Evolutionary conservation across 495 filamentous ascomycete genomes (phyloP).

Genomic region (Astrocystis sublimbata): DNA sequence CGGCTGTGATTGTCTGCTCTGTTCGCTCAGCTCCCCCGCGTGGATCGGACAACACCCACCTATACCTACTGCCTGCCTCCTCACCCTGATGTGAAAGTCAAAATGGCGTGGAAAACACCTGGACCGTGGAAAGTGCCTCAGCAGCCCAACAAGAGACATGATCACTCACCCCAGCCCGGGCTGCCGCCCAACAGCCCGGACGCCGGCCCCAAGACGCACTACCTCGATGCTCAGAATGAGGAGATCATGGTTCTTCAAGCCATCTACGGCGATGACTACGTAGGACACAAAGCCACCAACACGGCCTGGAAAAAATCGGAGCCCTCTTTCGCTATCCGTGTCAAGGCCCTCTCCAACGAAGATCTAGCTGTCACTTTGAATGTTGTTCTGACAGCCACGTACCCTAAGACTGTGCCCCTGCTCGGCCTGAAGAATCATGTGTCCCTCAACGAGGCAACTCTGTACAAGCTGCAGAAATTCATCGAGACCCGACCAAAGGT

Average conservation of each 20-base stretch:
- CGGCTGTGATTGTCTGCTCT: conserved; percentile 34
- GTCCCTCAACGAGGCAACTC: conserved; percentile 62
- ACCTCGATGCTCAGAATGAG: conserved; percentile 80
- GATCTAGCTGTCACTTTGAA: conserved; percentile 62
- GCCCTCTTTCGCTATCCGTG: conserved; percentile 73
- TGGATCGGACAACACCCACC: conserved; percentile 5
- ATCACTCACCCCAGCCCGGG: conserved; percentile 43
- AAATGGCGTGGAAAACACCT: conserved; percentile 49
- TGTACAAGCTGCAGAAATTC: conserved; percentile 67
- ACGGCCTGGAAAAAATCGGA: conserved; percentile 93
- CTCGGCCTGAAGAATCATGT: conserved; percentile 66
- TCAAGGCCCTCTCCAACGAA: conserved; percentile 70
- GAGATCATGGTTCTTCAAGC: conserved; percentile 85
- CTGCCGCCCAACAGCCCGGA: conserved; percentile 40
- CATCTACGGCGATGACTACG: conserved; percentile 91
- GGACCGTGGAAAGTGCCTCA: conserved; percentile 41
- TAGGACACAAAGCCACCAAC: conserved; percentile 66
- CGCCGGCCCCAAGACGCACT: conserved; percentile 57
- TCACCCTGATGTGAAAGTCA: conserved; percentile 24
- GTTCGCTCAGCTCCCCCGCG: conserved; percentile 23
- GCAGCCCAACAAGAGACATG: conserved; percentile 40
- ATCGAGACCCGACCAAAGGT: conserved; percentile 68
- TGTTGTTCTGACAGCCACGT: conserved; percentile 83
- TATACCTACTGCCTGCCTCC: conserved; percentile 20
- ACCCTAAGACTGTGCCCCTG: conserved; percentile 82